A percentile compares a stretch with the other conserved stretches of the same genome.
phyloP scores from a whole-genome alignment of 2,329 filamentous ascomycete genomes.

The Albophoma yamanashiensis region DNA sequence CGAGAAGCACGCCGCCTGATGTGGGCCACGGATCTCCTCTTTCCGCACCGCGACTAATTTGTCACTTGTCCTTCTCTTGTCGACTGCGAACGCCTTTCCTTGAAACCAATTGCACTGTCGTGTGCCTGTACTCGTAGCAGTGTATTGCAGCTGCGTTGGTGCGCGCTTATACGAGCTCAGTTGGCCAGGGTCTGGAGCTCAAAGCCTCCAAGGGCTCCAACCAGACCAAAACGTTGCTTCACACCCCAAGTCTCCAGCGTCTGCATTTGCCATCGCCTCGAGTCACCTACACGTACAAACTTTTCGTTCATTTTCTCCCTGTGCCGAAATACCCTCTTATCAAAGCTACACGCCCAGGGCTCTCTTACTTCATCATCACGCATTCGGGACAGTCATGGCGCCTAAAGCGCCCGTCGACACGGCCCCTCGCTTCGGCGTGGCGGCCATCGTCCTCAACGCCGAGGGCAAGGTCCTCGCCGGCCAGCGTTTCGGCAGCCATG shows the following conservation, averaged over 20 bases:
- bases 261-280: not conserved
- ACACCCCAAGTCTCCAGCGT: not conserved
- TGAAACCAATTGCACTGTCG: no score
- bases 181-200: not conserved
- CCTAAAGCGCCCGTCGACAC: not conserved
- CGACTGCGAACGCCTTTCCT: no score
- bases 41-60: no score
- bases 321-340: not conserved
- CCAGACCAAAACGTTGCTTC: not conserved
- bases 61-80: no score
- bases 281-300: not conserved
- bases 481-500: conserved; percentile 36
- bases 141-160: not conserved
- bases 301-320: not conserved
- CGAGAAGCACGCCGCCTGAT: no score
- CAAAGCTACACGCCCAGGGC: not conserved
- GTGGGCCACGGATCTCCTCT: no score
- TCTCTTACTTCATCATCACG: not conserved
- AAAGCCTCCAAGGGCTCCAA: not conserved
- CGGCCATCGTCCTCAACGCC: conserved; percentile 31
- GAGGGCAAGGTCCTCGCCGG: conserved; percentile 36
- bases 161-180: no score
- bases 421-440: conserved; percentile 35
- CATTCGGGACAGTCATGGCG: not conserved
- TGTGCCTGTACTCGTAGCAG: not conserved